Evolutionary conservation across 2,329 filamentous ascomycete genomes (phyloP).

Genomic region (Pseudocercospora cruenta): DNA sequence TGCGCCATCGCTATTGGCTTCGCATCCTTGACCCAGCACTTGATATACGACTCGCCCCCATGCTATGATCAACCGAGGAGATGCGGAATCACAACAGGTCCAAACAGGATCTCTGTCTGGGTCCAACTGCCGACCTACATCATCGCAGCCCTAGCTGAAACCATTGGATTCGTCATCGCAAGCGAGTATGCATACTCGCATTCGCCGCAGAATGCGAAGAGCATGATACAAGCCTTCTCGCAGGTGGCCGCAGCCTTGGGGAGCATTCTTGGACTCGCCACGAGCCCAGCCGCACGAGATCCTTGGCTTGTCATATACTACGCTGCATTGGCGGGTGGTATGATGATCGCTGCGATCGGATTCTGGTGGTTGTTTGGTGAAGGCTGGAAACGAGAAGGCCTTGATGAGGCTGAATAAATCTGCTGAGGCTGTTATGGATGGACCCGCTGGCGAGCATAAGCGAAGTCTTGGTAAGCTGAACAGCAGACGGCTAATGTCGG

Average conservation of each 20-base stretch:
- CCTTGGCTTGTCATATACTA: conserved; percentile 20
- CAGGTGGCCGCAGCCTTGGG: conserved; percentile 40
- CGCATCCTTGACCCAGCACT: conserved; percentile 29
- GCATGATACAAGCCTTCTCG: conserved; percentile 42
- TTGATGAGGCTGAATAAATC: neutral
- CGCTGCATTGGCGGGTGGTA: conserved; percentile 13
- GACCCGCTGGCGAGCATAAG: too few species aligned
- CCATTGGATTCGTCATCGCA: conserved; percentile 48
- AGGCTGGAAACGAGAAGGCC: neutral
- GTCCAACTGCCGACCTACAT: conserved; percentile 47
- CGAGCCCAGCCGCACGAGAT: conserved; percentile 34
- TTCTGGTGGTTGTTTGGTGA: conserved; percentile 17
- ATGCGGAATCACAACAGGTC: conserved; percentile 34
- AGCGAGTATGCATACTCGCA: conserved; percentile 51
- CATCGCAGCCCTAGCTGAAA: conserved; percentile 46
- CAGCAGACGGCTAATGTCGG: neutral
- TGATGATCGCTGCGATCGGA: conserved; percentile 10
- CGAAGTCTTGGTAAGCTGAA: neutral
- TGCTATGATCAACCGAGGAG: conserved; percentile 42
- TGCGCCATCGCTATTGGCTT: conserved; percentile 16
- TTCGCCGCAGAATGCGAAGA: conserved; percentile 48
- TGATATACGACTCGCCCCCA: conserved; percentile 38
- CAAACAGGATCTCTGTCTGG: conserved; percentile 45
- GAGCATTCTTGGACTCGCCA: conserved; percentile 37
- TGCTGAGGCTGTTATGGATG: neutral